Evolutionary conservation across 768 basidiomycete genomes (phyloP).

Genomic region (Gymnopilus dilepis): DNA sequence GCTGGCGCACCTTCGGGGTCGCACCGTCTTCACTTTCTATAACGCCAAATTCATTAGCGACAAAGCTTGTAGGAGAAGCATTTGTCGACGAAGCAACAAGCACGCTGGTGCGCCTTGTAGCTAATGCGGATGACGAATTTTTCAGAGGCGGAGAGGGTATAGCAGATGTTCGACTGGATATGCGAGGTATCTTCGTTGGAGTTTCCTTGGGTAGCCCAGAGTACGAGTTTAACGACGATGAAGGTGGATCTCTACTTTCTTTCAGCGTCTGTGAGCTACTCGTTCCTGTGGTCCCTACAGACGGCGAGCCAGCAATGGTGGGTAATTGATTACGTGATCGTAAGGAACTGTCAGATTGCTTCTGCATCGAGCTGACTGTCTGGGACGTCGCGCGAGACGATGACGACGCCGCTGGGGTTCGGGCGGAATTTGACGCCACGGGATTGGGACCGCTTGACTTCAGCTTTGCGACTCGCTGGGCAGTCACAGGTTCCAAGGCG

Average conservation of each 20-base stretch:
- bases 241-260: conserved; percentile 61
- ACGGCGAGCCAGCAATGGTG: conserved; percentile 94
- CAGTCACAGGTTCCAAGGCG: conserved; percentile 80
- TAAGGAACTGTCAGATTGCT: conserved; percentile 83
- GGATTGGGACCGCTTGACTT: conserved; percentile 61
- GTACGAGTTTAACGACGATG: conserved; percentile 56
- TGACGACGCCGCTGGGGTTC: conserved; percentile 47
- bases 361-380: conserved; percentile 86
- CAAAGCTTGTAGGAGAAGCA: conserved; percentile 62
- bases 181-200: conserved; percentile 92
- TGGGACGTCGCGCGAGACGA: conserved; percentile 78
- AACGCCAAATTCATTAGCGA: conserved; percentile 81
- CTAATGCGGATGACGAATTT: conserved; percentile 51
- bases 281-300: conserved; percentile 68
- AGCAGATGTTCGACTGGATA: conserved; percentile 83
- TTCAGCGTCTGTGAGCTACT: conserved; percentile 52
- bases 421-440: conserved; percentile 41
- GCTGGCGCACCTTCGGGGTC: conserved; percentile 56
- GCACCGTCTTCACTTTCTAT: conserved; percentile 64
- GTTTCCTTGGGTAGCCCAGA: conserved; percentile 75
- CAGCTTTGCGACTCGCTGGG: conserved; percentile 84
- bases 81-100: conserved; percentile 60
- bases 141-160: conserved; percentile 74
- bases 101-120: conserved; percentile 67
- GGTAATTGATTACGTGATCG: conserved; percentile 79